These are phyloP conservation scores for Chenopodium suecicum DNA, from an alignment of 148 eudicot species.

Conservation along the genomic window DNA sequence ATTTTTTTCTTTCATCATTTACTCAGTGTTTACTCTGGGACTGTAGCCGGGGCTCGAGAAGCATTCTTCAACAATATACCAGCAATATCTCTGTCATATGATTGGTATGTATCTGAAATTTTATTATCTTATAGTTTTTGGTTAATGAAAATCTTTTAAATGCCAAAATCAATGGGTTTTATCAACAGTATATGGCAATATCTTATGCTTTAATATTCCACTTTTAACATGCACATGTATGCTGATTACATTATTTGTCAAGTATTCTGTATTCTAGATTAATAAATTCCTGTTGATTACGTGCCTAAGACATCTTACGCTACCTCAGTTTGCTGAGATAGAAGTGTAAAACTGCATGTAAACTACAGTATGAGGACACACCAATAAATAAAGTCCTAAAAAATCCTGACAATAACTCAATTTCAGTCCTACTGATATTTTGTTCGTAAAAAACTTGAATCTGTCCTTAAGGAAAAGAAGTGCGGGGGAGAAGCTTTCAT, in stretches of 20 bases:
- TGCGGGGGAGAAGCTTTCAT: too few relatives aligned
- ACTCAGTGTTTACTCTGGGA: slow-evolving; percentile 90
- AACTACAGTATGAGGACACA: not conserved
- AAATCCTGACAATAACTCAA: not conserved
- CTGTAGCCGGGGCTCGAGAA: slow-evolving; percentile 98
- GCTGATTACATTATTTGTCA: not conserved
- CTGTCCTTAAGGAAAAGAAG: too few relatives aligned
- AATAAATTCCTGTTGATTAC: not conserved
- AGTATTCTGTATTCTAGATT: not conserved
- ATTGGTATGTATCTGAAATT: slow-evolving; percentile 52
- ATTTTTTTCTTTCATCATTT: not conserved
- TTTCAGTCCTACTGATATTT: too few relatives aligned
- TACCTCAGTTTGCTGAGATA: not conserved
- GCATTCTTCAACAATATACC: slow-evolving; percentile 76
- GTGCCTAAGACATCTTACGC: not conserved
- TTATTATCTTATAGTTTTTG: not conserved
- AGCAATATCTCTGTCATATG: slow-evolving; percentile 76
- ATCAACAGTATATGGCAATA: not conserved
- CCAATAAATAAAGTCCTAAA: not conserved
- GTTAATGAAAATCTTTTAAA: not conserved
- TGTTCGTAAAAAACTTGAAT: too few relatives aligned
- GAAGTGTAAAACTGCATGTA: not conserved
- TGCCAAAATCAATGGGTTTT: not conserved
- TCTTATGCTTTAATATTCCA: not conserved
- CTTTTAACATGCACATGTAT: not conserved